Percentiles rank a stretch among this genome's conserved stretches.
phyloP scores from a whole-genome alignment of 2,329 filamentous ascomycete genomes.

The Shiraia sp. region DNA sequence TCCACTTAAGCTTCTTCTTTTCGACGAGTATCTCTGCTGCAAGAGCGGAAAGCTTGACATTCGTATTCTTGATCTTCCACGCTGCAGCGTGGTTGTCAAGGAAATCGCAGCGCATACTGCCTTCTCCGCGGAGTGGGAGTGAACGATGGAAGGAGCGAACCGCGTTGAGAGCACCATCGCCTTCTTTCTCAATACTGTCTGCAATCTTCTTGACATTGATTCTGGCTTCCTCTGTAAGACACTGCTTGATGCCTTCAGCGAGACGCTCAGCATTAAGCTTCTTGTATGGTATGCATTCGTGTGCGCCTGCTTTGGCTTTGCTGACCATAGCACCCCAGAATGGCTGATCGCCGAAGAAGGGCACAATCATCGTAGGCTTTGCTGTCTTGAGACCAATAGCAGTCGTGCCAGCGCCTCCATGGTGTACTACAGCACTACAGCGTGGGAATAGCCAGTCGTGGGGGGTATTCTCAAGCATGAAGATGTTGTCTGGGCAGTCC shows the following conservation, averaged over 20 bases:
- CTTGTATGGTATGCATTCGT: constrained; percentile 68
- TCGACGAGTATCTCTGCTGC: constrained; percentile 68
- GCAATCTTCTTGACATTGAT: constrained; percentile 64
- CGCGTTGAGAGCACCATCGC: constrained; percentile 71
- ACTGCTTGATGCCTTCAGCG: constrained; percentile 71
- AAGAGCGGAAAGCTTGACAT: constrained; percentile 63
- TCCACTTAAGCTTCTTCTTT: constrained; percentile 65
- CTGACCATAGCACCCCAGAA: constrained; percentile 77
- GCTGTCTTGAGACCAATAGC: constrained; percentile 73
- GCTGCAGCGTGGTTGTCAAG: constrained; percentile 65
- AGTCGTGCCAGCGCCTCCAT: constrained; percentile 78
- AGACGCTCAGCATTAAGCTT: constrained; percentile 65
- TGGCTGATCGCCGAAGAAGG: constrained; percentile 79
- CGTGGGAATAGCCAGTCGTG: constrained; percentile 78
- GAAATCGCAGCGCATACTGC: constrained; percentile 66
- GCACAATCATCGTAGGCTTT: constrained; percentile 74
- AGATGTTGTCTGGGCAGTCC: constrained; percentile 61
- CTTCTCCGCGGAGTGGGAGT: constrained; percentile 52
- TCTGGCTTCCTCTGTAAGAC: constrained; percentile 64
- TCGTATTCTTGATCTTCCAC: constrained; percentile 67
- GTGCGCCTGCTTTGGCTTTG: constrained; percentile 65
- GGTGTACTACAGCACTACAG: constrained; percentile 69
- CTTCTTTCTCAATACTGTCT: constrained; percentile 61
- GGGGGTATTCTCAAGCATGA: constrained; percentile 73
- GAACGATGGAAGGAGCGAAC: constrained; percentile 68